Base-by-base conservation (phyloP, 2,329 filamentous ascomycete species). In the Aspergillus aculeatus region DNA sequence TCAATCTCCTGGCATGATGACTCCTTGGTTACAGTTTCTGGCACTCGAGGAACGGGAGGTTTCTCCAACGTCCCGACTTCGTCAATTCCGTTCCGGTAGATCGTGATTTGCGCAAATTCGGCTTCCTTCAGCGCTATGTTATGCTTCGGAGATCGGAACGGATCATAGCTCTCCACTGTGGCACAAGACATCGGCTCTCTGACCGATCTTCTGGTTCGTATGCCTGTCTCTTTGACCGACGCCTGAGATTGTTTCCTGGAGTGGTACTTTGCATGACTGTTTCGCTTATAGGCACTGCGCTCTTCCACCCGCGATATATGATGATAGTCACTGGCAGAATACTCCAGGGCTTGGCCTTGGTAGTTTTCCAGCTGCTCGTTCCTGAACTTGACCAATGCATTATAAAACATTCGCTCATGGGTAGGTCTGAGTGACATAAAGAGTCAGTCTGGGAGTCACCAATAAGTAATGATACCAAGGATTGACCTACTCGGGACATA, bases 321-420 rank as follows among this genome's bases (percentile, higher is more conserved):
- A 69, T 97, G 94, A 68, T 96, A 95, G 70, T 98, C 94, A 75
- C 92, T 96, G 58, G 89, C 84, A 0, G 94, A 96, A 71, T 95
- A 90, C n/a, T 86, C 86, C 57, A 97, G 80, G 23, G 90, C 85
- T 31, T 88, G 87, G 60, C 89, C 89, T 57, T 82, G 78, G 71
- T 95, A 98, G 70, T 96, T 91, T 72, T 98, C 93, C 1, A 96
- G 77, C 66, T 95, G 89, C 63, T 91, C 87, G 64, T 96, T 88
- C 49, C 91, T 86, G 73, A 96, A 96, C 73, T 89, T 89, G 64
- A 89, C 78, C 7, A 99, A 83, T 21, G 96, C 84, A 76, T 87
- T 89, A 75, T 98, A 99, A 75, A 98, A 97, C 66, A 94, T 84
- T 71, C 96, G 96, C 72, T 97, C 92, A 57, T 96, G 91, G 64